Conservation (phyloP, 1,284 basidiomycete genomes). For the Abortiporus biennis region DNA sequence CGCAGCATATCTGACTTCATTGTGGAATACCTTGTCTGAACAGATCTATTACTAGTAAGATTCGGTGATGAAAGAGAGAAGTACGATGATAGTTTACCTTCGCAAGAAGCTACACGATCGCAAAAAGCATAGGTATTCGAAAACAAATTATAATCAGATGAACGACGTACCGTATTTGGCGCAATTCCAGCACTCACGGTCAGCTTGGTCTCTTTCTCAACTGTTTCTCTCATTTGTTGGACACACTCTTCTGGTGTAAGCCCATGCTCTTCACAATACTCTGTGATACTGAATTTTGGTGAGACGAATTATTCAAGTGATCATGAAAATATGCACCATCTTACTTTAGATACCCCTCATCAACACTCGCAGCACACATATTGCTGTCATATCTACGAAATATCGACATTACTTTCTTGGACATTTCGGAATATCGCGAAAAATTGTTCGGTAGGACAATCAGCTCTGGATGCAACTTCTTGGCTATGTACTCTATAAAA, state of each 20-base stretch:
- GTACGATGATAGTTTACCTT: constrained; percentile 22
- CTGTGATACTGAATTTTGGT: constrained; percentile 55
- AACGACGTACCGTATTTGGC: constrained; percentile 73
- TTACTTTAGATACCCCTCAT: constrained; percentile 88
- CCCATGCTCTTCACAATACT: constrained; percentile 64
- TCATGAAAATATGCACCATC: constrained; percentile 17
- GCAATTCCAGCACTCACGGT: constrained; percentile 95
- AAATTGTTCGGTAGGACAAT: constrained; percentile 66
- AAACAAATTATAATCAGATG: constrained; percentile 9
- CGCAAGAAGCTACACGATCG: constrained; percentile 21
- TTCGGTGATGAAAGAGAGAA: constrained; percentile 9
- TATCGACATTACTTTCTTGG: constrained; percentile 59
- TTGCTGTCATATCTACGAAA: constrained; percentile 77
- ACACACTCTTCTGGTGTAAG: constrained; percentile 74
- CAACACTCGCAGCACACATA: constrained; percentile 76
- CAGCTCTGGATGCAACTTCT: constrained; percentile 91
- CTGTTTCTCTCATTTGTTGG: constrained; percentile 63
- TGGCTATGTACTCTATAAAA: constrained; percentile 74
- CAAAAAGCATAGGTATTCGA: constrained; percentile 7
- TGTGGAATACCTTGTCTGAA: constrained; percentile 72
- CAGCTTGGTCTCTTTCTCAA: constrained; percentile 72
- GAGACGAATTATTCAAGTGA: constrained; percentile 2
- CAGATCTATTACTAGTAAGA: constrained; percentile 70
- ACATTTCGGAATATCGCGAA: constrained; percentile 68
- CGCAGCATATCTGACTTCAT: background rate